These are phyloP conservation scores for Suhomyces chickasaworum DNA, from an alignment of 1,139 yeast species.

Conservation along the genomic window DNA sequence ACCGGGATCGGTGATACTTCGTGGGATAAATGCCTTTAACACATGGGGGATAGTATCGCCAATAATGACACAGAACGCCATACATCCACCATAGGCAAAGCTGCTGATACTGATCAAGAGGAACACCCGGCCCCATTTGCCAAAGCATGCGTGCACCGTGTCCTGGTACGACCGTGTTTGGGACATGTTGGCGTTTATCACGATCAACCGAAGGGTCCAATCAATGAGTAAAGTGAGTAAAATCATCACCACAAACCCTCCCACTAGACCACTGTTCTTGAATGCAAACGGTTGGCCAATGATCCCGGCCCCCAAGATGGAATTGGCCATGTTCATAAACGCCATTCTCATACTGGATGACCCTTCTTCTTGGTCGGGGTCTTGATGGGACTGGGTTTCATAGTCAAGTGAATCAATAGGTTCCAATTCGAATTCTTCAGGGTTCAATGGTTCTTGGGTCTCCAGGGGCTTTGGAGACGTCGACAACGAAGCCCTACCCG, in stretches of 20 bases:
- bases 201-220: conserved; percentile 81
- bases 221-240: conserved; percentile 72
- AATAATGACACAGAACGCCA: conserved; percentile 91
- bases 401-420: conserved; percentile 18
- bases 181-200: conserved; percentile 77
- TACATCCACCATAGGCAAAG: conserved; percentile 92
- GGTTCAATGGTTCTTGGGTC: neutral
- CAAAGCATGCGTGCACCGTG: conserved; percentile 80
- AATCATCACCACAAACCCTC: conserved; percentile 66
- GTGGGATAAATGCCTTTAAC: conserved; percentile 64
- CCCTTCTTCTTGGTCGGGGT: conserved; percentile 20
- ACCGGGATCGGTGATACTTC: conserved; percentile 37
- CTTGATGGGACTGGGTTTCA: conserved; percentile 9
- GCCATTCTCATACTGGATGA: conserved; percentile 75
- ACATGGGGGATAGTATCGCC: conserved; percentile 97
- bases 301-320: conserved; percentile 91
- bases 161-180: conserved; percentile 83
- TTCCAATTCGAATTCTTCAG: conserved; percentile 28
- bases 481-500: neutral
- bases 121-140: conserved; percentile 65
- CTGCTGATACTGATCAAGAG: conserved; percentile 77
- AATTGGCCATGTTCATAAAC: conserved; percentile 95
- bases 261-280: conserved; percentile 72
- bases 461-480: neutral
- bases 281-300: conserved; percentile 94